Conservation (phyloP, 805 yeast genomes). For the Isabelozyma gotoi region DNA sequence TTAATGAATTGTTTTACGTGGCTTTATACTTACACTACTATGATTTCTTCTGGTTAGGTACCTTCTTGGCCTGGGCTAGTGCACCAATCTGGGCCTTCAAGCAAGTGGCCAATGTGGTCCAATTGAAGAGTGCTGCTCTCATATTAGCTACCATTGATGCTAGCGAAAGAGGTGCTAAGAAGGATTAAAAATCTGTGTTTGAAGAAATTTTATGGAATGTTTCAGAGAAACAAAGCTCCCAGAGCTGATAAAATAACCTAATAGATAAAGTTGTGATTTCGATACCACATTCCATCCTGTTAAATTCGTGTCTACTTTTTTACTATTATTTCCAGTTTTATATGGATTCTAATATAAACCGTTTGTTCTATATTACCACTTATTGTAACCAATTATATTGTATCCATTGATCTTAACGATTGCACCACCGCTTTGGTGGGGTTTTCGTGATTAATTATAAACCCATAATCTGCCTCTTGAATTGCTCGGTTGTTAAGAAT, state of each 20-base stretch:
- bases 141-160: slow-evolving; percentile 79
- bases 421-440: neutral
- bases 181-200: neutral
- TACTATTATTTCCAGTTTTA: too few species aligned
- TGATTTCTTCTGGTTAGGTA: slow-evolving; percentile 58
- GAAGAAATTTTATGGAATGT: too few species aligned
- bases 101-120: slow-evolving; percentile 87
- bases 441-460: slow-evolving; percentile 3
- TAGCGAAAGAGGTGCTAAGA: slow-evolving; percentile 33
- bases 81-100: slow-evolving; percentile 89
- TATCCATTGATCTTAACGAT: too few species aligned
- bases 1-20: slow-evolving; percentile 90
- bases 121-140: slow-evolving; percentile 81
- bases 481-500: slow-evolving; percentile 25
- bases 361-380: too few species aligned
- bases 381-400: too few species aligned
- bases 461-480: slow-evolving; percentile 28
- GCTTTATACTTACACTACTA: slow-evolving; percentile 81
- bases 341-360: too few species aligned
- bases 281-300: too few species aligned
- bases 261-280: too few species aligned
- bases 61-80: slow-evolving; percentile 55
- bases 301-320: too few species aligned
- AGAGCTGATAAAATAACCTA: too few species aligned
- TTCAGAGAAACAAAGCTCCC: too few species aligned